Evolutionary conservation across 202 grass and related monocot genomes (phyloP), one percentile per base, ranked within the genome.

Genomic region (Carex arenaria): DNA sequence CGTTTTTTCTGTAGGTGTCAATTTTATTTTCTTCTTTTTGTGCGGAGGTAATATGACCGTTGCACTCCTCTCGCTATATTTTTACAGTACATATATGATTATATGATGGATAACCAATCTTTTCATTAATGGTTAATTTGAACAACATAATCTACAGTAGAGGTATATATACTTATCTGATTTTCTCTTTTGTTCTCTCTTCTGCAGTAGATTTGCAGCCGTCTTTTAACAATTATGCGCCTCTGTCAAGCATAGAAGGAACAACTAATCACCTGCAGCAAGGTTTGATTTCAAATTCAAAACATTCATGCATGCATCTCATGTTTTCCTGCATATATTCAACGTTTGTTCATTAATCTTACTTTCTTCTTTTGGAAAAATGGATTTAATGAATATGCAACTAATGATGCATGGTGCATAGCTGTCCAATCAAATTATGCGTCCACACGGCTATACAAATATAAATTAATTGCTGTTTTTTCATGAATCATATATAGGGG

Each of bases 151-250:
- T 26, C 26, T 26, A 26, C 26, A 26, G 0, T 26, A 26, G 26
- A 26, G 26, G 26, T 26, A 36, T 34, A 34, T 31, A 60, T 78
- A 7, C 59, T 66, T 80, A 1, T 49, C 28, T 78, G 56, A 85
- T 78, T 23, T 23, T 63, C 19, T 19, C 54, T 32, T 47, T 77
- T 84, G 30, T 78, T 78, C 10, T 53, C 17, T 5, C 45, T 84
- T 30, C 22, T 85, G 70, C 56, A 85, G 83, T 85, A 47, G 78
- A 65, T 63, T 63, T 85, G 83, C 83, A 85, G 69, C 70, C 63
- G 61, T 85, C 83, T 31, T 72, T 85, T 51, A 85, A 85, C 64
- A 55, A 71, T 61, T 66, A 55, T 66, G 83, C 78, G 40, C 55
- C 83, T 3, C 43, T 67, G 19, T 76, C 83, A 65, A 85, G 71